These are phyloP conservation scores for Erodium trifolium DNA, from an alignment of 441 rosid species.

Conservation along the genomic window DNA sequence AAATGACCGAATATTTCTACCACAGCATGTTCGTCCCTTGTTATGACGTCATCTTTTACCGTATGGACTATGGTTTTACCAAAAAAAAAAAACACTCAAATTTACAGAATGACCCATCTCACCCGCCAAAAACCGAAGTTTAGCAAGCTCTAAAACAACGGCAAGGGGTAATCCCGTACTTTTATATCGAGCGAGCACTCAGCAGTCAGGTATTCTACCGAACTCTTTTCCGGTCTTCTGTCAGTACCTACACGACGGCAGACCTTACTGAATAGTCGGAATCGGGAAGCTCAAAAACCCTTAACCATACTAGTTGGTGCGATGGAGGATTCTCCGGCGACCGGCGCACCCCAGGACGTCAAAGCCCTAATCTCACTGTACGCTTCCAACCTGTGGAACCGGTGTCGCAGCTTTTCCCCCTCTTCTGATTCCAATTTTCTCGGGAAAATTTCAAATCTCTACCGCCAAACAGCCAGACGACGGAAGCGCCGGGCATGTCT, in stretches of 20 bases:
- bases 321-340: not conserved
- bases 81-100: too few relatives aligned
- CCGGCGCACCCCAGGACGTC: not conserved
- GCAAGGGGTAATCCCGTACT: too few relatives aligned
- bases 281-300: not conserved
- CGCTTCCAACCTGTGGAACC: slow-evolving; percentile 45
- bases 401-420: slow-evolving; percentile 36
- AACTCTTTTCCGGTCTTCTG: not conserved
- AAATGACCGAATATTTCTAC: too few relatives aligned
- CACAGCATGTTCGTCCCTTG: too few relatives aligned
- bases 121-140: too few relatives aligned
- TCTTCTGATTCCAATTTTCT: slow-evolving; percentile 31
- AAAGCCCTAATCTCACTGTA: slow-evolving; percentile 42
- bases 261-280: not conserved
- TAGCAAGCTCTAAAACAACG: too few relatives aligned
- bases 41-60: too few relatives aligned
- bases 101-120: too few relatives aligned
- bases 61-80: too few relatives aligned
- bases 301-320: not conserved
- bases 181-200: too few relatives aligned
- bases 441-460: slow-evolving; percentile 40
- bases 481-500: slow-evolving; percentile 35
- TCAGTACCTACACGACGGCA: not conserved
- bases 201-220: too few relatives aligned
- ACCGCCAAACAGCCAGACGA: slow-evolving; percentile 31